These are phyloP conservation scores for Cicer chorassanicum DNA, from an alignment of 306 rosid species.

Conservation along the genomic window DNA sequence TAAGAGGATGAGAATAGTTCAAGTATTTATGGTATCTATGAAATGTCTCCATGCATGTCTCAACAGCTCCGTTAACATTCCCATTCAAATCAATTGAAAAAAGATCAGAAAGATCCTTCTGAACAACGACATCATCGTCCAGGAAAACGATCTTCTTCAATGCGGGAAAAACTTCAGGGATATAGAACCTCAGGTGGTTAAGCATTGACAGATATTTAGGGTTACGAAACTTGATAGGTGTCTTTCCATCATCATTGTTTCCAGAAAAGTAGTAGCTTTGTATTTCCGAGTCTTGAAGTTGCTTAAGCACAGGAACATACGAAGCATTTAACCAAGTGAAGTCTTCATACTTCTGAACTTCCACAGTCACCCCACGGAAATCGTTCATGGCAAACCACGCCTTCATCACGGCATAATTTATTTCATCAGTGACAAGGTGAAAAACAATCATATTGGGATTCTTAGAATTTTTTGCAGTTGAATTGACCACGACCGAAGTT, in stretches of 20 bases:
- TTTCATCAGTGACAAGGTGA: constrained; percentile 88
- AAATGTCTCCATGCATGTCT: constrained; percentile 96
- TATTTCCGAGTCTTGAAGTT: constrained; percentile 88
- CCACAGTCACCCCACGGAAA: constrained; percentile 71
- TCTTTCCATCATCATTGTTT: constrained; percentile 62
- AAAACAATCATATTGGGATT: constrained; percentile 71
- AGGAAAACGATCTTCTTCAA: constrained; percentile 79
- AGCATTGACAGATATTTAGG: constrained; percentile 95
- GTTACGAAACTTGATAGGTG: constrained; percentile 92
- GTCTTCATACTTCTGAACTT: constrained; percentile 85
- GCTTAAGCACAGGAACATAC: constrained; percentile 93
- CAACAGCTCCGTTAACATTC: constrained; percentile 90
- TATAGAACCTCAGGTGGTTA: constrained; percentile 85
- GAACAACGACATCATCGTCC: constrained; percentile 89
- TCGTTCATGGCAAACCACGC: constrained; percentile 82
- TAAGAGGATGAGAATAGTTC: constrained; percentile 89
- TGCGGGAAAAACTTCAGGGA: constrained; percentile 89
- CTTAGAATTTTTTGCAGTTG: constrained; percentile 73
- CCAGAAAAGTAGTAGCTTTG: constrained; percentile 92
- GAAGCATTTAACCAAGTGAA: constrained; percentile 86
- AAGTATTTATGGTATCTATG: constrained; percentile 87
- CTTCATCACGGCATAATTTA: constrained; percentile 81
- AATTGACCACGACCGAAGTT: constrained; percentile 87
- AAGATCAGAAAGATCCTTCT: constrained; percentile 77
- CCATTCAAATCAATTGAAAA: constrained; percentile 74